Percentiles rank a stretch among this genome's conserved stretches.
These are phyloP conservation scores for Corylus avellana DNA, from an alignment of 306 rosid species.

Conservation along the genomic window DNA sequence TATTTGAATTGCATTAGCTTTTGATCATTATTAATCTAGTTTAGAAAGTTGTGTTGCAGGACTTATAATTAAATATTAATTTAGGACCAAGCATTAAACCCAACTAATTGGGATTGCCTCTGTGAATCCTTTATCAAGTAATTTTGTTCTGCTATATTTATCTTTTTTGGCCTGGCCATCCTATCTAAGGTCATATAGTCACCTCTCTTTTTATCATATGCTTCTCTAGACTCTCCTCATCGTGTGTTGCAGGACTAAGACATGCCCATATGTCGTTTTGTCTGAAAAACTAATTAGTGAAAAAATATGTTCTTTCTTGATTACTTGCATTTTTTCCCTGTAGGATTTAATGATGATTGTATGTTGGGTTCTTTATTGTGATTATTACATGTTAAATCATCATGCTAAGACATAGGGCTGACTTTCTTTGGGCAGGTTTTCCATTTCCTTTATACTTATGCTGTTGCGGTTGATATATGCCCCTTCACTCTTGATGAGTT, in stretches of 20 bases:
- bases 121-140: background rate
- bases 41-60: background rate
- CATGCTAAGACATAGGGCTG: constrained; percentile 8
- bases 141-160: background rate
- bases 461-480: constrained; percentile 55
- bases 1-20: background rate
- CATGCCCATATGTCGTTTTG: background rate
- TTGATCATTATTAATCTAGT: background rate
- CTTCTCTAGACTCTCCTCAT: background rate
- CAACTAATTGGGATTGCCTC: background rate
- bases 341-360: constrained; percentile 8
- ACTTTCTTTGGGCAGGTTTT: constrained; percentile 63
- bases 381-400: constrained; percentile 6
- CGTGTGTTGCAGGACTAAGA: background rate
- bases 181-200: background rate
- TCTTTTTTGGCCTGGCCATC: background rate
- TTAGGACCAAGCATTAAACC: background rate
- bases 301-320: constrained; percentile 1
- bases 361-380: background rate
- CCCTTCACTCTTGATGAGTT: constrained; percentile 94
- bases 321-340: constrained; percentile 12
- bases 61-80: background rate
- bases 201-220: background rate
- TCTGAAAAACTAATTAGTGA: background rate
- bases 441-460: constrained; percentile 88